These are phyloP conservation scores for Saccharomyces hybrid DNA, from an alignment of 1,139 yeast genomes.

Conservation along the genomic window DNA sequence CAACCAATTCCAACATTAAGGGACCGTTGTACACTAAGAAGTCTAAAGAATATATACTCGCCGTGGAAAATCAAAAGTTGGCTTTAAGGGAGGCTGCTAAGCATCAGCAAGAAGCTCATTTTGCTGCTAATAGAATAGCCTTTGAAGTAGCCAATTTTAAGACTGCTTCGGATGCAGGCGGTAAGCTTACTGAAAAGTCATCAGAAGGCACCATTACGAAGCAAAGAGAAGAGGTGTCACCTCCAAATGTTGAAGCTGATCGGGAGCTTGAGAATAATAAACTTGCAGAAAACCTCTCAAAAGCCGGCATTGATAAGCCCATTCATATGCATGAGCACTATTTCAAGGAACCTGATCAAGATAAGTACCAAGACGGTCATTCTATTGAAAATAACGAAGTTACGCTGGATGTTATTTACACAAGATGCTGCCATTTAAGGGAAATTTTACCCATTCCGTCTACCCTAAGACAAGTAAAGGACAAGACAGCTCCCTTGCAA, in stretches of 20 bases:
- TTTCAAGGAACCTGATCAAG: conserved; percentile 31
- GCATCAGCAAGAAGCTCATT: conserved; percentile 70
- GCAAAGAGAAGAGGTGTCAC: conserved; percentile 10
- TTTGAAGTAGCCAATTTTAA: conserved; percentile 46
- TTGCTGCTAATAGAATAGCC: conserved; percentile 61
- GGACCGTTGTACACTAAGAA: conserved; percentile 37
- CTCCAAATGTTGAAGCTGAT: conserved; percentile 21
- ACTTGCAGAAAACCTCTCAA: conserved; percentile 32
- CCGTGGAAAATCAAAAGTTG: conserved; percentile 49
- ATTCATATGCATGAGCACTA: conserved; percentile 62
- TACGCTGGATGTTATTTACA: conserved; percentile 61
- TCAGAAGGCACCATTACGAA: not conserved
- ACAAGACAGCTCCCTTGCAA: conserved; percentile 67
- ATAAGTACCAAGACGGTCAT: conserved; percentile 6
- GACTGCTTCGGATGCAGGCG: not conserved
- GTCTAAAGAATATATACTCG: conserved; percentile 43
- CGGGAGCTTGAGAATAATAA: conserved; percentile 11
- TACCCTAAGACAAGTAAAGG: conserved; percentile 65
- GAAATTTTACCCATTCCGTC: conserved; percentile 75
- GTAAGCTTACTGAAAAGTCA: not conserved
- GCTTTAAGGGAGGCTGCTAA: conserved; percentile 56
- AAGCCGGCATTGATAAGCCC: conserved; percentile 48
- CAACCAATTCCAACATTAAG: not conserved
- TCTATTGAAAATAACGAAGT: conserved; percentile 28
- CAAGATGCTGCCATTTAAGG: conserved; percentile 68